Evolutionary conservation across 129 eudicot species (phyloP).

Genomic region (Erigeron canadensis): DNA sequence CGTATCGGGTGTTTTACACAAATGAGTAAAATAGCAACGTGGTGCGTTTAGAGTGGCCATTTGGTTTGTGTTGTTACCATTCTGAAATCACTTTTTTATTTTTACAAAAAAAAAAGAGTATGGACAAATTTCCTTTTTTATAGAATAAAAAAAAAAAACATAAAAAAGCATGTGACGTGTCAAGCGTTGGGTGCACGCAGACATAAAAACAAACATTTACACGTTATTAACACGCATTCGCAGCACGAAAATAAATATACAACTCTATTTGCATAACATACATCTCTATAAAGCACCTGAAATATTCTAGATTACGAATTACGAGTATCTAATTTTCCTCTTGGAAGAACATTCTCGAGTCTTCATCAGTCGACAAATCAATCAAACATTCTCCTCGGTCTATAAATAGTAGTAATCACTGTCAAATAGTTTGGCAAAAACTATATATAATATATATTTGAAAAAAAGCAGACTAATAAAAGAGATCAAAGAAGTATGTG

Average conservation of each 20-base stretch:
- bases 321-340: not conserved
- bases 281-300: conserved; percentile 4
- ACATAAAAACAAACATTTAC: not conserved
- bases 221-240: conserved; percentile 5
- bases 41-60: conserved; percentile 34
- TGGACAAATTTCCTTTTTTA: no score
- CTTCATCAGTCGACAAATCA: conserved; percentile 6
- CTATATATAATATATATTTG: no score
- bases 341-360: conserved; percentile 25
- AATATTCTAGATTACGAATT: not conserved
- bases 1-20: conserved; percentile 18
- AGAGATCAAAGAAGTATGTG: no score
- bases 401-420: conserved; percentile 14
- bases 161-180: not conserved
- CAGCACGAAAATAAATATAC: conserved; percentile 5
- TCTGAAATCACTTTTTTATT: not conserved
- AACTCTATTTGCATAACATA: not conserved
- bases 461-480: no score
- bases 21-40: conserved; percentile 20
- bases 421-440: not conserved
- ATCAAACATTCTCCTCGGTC: conserved; percentile 6
- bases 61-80: conserved; percentile 10
- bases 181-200: conserved; percentile 18
- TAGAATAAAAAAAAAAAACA: no score
- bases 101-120: no score